Conservation (phyloP, 805 yeast genomes). For the Wickerhamiella brachini region DNA sequence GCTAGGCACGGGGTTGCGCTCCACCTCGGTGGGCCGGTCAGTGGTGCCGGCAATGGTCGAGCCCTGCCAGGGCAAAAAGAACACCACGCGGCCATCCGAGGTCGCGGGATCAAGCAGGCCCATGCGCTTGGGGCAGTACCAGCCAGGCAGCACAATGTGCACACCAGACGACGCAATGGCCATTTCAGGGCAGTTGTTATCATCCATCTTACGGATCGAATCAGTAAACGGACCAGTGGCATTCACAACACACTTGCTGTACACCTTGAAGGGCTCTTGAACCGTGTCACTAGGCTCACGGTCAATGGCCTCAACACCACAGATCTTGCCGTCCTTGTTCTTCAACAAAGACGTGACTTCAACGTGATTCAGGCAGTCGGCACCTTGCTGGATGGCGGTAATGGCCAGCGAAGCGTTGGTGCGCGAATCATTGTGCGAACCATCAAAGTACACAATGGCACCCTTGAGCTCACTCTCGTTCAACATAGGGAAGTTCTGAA, state of each 20-base stretch:
- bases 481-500: constrained; percentile 74
- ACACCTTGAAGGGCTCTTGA: constrained; percentile 44
- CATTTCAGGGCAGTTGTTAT: constrained; percentile 43
- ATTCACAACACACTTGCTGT: constrained; percentile 65
- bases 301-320: constrained; percentile 68
- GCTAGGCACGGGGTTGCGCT: constrained; percentile 54
- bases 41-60: constrained; percentile 94
- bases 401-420: constrained; percentile 76
- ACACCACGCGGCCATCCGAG: constrained; percentile 90
- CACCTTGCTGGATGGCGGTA: constrained; percentile 77
- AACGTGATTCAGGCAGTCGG: constrained; percentile 77
- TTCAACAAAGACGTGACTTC: constrained; percentile 67
- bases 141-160: constrained; percentile 83
- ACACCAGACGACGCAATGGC: constrained; percentile 94
- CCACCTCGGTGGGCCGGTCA: constrained; percentile 51
- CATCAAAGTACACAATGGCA: constrained; percentile 88
- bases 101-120: constrained; percentile 89
- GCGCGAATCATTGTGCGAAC: constrained; percentile 84
- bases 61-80: constrained; percentile 97
- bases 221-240: constrained; percentile 95
- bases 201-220: constrained; percentile 73
- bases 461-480: constrained; percentile 70
- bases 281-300: constrained; percentile 33
- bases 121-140: constrained; percentile 73
- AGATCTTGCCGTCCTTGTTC: constrained; percentile 41